Base-by-base conservation (phyloP, 2,329 filamentous ascomycete genomes). In the Albifimbria verrucaria region DNA sequence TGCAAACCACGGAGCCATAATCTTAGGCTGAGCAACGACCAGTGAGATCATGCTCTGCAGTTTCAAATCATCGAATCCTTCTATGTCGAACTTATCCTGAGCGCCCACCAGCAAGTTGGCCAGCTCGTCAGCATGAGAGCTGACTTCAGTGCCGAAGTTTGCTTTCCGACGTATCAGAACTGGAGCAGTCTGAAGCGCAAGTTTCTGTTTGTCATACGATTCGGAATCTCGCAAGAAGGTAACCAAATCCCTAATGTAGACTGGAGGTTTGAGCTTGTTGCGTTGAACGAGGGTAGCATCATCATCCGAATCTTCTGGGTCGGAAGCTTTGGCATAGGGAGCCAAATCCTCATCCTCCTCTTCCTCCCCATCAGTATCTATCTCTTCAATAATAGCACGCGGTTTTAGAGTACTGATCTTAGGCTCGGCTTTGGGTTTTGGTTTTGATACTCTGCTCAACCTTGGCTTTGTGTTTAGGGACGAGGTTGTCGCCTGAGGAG, bases 251-350 rank as follows among this genome's bases (percentile, higher is more conserved):
- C 92, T 85, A 55, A 97, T 88, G 63, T 97, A 97, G 1, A 99
- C 92, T 1, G 94, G 94, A 0, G 91, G 82, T 53, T 83, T 88
- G 21, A 88, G 83, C 62, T 94, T 97, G 69, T 94, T 86, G 15
- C 92, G 82, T 53, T 89, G 87, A 47, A 97, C 81, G 18, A 96
- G 76, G 0, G 92, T 96, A 5, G 94, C 87, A 62, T 99, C 95
- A 36, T 97, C 92, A 53, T 97, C 92, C 0, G 91, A 93, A 65
- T 99, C 94, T 65, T 95, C 90, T 0, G 85, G 81, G 60, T 99
- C 94, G 2, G 89, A 92, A 63, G 91, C 90, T 67, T 96, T 97
- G 15, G 83, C 82, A 61, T 97, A 96, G 1, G 90, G 82, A 2
- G 84, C 76, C 1, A 97, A 75, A 55, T 89, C 88, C 17, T 87